Percentiles rank a stretch among this genome's conserved stretches.
Evolutionary conservation across 1,284 basidiomycete species (phyloP).

Genomic region (Coriolopsis trogii): DNA sequence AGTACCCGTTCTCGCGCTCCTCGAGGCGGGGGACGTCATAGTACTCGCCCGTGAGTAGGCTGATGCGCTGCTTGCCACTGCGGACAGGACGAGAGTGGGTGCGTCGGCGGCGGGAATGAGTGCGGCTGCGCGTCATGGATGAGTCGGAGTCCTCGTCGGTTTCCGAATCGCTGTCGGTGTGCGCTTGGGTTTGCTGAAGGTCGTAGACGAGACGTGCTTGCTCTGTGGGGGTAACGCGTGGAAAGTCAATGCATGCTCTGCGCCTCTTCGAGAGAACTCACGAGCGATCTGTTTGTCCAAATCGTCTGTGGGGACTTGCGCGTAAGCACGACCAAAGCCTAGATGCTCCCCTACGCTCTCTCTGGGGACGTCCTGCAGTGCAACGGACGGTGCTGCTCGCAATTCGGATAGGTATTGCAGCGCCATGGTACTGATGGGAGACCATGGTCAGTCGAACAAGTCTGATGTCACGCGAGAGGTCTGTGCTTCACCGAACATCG

Average conservation of each 20-base stretch:
- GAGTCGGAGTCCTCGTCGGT: slow-evolving; percentile 55
- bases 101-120: slow-evolving; percentile 36
- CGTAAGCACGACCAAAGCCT: slow-evolving; percentile 50
- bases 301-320: slow-evolving; percentile 47
- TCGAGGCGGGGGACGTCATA: slow-evolving; percentile 45
- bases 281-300: slow-evolving; percentile 72
- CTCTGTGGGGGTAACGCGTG: slow-evolving; percentile 43
- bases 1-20: slow-evolving; percentile 31
- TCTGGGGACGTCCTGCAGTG: slow-evolving; percentile 82
- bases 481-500: slow-evolving; percentile 66
- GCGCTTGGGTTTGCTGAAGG: slow-evolving; percentile 48
- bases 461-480: no score
- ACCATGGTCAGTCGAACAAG: background rate
- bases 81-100: slow-evolving; percentile 25
- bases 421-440: slow-evolving; percentile 58
- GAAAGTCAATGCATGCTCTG: background rate
- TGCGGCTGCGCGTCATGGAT: slow-evolving; percentile 35
- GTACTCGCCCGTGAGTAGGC: slow-evolving; percentile 60
- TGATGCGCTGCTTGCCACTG: slow-evolving; percentile 58
- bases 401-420: slow-evolving; percentile 82
- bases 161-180: slow-evolving; percentile 43
- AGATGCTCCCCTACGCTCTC: slow-evolving; percentile 71
- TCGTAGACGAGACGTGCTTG: slow-evolving; percentile 66
- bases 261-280: slow-evolving; percentile 41
- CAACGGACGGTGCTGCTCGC: slow-evolving; percentile 85